phyloP scores from a whole-genome alignment of 2,329 filamentous ascomycete genomes.

The Beauveria asiatica region DNA sequence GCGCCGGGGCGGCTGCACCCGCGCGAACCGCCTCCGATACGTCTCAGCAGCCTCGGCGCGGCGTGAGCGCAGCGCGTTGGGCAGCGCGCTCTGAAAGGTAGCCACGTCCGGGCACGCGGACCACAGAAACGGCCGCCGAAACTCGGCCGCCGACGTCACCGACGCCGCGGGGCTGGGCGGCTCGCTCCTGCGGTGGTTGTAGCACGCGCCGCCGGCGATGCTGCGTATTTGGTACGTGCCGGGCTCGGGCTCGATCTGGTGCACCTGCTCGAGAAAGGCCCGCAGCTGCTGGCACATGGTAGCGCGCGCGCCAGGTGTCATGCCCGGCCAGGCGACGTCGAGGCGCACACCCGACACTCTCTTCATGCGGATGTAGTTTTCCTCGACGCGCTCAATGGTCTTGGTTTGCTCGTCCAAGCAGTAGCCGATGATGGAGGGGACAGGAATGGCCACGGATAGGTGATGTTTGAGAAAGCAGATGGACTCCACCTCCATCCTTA shows the following conservation, averaged over 20 bases:
- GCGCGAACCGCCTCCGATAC: constrained; percentile 10
- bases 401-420: constrained; percentile 8
- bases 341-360: constrained; percentile 10
- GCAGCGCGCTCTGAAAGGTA: constrained; percentile 13
- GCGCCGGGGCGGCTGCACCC: neutral
- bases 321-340: constrained; percentile 12
- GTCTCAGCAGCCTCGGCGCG: constrained; percentile 11
- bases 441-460: constrained; percentile 1
- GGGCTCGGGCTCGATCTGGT: constrained; percentile 6
- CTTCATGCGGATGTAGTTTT: constrained; percentile 14
- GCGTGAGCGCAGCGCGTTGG: constrained; percentile 10
- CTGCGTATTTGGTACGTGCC: neutral
- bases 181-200: constrained; percentile 6
- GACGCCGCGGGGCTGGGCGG: constrained; percentile 12
- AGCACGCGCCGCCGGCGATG: neutral
- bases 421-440: constrained; percentile 6
- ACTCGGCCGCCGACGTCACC: neutral
- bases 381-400: neutral
- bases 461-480: constrained; percentile 11
- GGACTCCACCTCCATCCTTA: constrained; percentile 12
- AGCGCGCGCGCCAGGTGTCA: constrained; percentile 6
- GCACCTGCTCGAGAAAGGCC: constrained; percentile 11
- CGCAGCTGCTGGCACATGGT: constrained; percentile 10
- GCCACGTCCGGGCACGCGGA: constrained; percentile 12
- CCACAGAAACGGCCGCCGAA: constrained; percentile 10